Evolutionary conservation across 306 rosid genomes (phyloP), one percentile per base, ranked within the genome.

Genomic region (Acacia crassicarpa): DNA sequence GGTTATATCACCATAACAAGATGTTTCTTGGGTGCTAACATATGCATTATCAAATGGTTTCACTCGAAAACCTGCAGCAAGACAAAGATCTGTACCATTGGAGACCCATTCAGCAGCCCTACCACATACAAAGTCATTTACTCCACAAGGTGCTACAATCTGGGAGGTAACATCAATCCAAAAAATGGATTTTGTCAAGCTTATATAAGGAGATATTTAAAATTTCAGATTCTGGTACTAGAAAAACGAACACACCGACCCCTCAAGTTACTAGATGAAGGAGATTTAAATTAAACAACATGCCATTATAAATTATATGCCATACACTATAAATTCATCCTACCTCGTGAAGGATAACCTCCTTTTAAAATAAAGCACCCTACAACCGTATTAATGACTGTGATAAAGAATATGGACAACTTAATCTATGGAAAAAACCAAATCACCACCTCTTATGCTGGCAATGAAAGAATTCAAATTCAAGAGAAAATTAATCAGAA

Each of bases 131-230:
- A 91, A 95, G 90, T 95, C 98, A 62, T 92, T 93, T 83, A 89
- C 92, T 79, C 99, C 99, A 82, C 99, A 95, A 5, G 99, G 99
- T 84, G 96, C 90, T 82, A 95, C 89, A 86, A 91, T 87, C 99
- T 95, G 92, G 71, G 63, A 72, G 56, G 80, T 75, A 83, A 88
- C 84, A 65, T 78, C 76, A 83, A 78, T 83, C 49, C 83, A 78
- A 77, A 43, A 81, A 77, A 22, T 63, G 43, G 63, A 45, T 68
- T 22, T 45, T 48, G 40, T 80, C 23, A 54, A 40, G 38, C 83
- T 68, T 51, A 43, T 30, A 46, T 72, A 56, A 85, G 79, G 67
- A 72, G 9, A 65, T 67, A 54, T 79, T 10, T 76, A 67, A 23
- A 44, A 72, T 40, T 27, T 63, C 67, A 86, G 58, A 44, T 71